Conservation (phyloP, 2,329 filamentous ascomycete species). For the Rutstroemia sp. region DNA sequence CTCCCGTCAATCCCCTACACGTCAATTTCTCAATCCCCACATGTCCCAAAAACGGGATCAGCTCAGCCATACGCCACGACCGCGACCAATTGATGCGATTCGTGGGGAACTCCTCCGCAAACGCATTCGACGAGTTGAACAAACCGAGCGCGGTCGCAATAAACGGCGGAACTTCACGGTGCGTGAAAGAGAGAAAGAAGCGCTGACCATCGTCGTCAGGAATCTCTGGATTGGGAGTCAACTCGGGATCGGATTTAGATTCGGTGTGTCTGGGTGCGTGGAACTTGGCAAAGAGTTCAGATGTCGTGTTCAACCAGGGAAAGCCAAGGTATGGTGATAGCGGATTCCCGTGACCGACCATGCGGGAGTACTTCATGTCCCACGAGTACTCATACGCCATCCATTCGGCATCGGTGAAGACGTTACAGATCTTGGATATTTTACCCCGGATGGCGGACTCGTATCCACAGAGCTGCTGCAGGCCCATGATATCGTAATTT, state of each 20-base stretch:
- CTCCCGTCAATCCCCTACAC: conserved; percentile 47
- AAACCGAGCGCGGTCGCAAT: conserved; percentile 60
- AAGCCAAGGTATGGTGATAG: conserved; percentile 52
- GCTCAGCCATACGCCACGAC: conserved; percentile 54
- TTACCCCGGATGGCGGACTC: conserved; percentile 47
- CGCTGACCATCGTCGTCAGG: conserved; percentile 39
- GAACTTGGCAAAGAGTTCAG: conserved; percentile 37
- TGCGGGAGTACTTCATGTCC: conserved; percentile 58
- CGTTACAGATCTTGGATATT: conserved; percentile 52
- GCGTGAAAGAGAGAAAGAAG: conserved; percentile 59
- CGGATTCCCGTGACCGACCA: conserved; percentile 55
- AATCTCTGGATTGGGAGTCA: not conserved
- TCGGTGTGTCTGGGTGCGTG: conserved; percentile 15
- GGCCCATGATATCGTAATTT: conserved; percentile 52
- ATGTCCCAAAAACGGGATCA: conserved; percentile 60
- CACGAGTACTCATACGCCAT: conserved; percentile 59
- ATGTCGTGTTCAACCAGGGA: conserved; percentile 51
- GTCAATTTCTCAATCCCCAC: conserved; percentile 58
- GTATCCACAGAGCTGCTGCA: conserved; percentile 51
- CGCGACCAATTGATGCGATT: conserved; percentile 55
- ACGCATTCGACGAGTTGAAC: conserved; percentile 57
- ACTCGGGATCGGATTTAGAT: not conserved
- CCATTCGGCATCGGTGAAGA: conserved; percentile 56
- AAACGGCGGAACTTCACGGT: conserved; percentile 58
- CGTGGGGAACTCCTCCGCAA: conserved; percentile 59